Percentiles rank a stretch among this genome's conserved stretches.
These are phyloP conservation scores for Nigrospora osmanthi DNA, from an alignment of 2,329 filamentous ascomycete genomes.

Conservation along the genomic window DNA sequence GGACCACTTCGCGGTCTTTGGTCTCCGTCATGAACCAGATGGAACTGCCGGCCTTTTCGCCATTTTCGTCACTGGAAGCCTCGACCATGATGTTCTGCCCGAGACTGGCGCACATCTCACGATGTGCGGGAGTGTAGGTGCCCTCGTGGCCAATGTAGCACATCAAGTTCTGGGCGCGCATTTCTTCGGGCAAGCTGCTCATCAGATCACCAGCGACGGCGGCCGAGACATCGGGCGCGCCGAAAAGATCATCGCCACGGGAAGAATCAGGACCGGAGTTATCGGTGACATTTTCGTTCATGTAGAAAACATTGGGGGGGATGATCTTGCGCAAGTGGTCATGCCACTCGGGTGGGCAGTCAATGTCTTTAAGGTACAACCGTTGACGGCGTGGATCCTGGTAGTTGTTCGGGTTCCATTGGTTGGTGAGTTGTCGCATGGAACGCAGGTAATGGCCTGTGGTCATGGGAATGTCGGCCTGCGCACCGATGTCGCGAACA, in stretches of 20 bases:
- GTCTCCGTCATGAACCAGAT: constrained; percentile 99
- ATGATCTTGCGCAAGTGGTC: constrained; percentile 71
- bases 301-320: constrained; percentile 77
- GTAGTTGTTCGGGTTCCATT: constrained; percentile 70
- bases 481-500: constrained; percentile 70
- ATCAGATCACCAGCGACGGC: constrained; percentile 84
- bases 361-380: constrained; percentile 94
- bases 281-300: constrained; percentile 65
- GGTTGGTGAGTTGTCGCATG: constrained; percentile 75
- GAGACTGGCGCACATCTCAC: constrained; percentile 94
- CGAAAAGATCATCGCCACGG: constrained; percentile 36
- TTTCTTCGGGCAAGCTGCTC: constrained; percentile 78
- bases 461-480: constrained; percentile 72
- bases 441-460: constrained; percentile 86
- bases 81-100: constrained; percentile 99
- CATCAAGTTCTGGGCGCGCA: constrained; percentile 96
- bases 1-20: constrained; percentile 81
- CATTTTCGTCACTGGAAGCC: constrained; percentile 63
- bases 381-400: constrained; percentile 74
- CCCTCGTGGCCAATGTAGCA: constrained; percentile 97
- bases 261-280: constrained; percentile 13
- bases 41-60: constrained; percentile 78
- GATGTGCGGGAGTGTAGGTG: constrained; percentile 89
- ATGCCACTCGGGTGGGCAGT: constrained; percentile 84
- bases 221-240: constrained; percentile 44